Conservation (phyloP, 176 grass and related monocot species). For the Eleusine indica region DNA sequence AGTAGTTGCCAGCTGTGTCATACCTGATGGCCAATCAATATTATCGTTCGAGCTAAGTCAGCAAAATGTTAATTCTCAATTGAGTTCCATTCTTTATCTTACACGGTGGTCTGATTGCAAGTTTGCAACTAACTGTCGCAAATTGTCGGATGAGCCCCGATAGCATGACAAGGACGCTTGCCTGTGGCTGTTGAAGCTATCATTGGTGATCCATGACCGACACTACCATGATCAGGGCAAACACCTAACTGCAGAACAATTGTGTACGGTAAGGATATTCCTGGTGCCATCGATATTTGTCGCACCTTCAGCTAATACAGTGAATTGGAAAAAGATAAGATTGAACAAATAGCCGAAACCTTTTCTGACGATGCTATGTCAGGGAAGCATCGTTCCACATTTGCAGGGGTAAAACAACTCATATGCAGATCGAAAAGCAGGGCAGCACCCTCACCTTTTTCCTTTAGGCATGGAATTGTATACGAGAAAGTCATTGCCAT, state of each 20-base stretch:
- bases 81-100: constrained; percentile 3
- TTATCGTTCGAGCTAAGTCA: background rate
- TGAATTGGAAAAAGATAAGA: background rate
- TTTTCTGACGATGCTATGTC: background rate
- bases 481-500: constrained; percentile 25
- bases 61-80: constrained; percentile 6
- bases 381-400: constrained; percentile 18
- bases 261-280: background rate
- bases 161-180: constrained; percentile 41
- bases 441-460: constrained; percentile 21
- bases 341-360: background rate
- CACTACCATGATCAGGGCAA: constrained; percentile 31
- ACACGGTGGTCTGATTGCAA: constrained; percentile 17
- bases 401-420: constrained; percentile 7
- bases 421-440: constrained; percentile 28
- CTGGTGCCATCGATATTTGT: background rate
- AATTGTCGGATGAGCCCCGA: constrained; percentile 18
- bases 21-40: background rate
- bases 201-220: constrained; percentile 36
- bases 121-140: constrained; percentile 25
- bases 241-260: constrained; percentile 31
- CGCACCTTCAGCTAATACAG: background rate
- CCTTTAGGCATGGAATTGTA: constrained; percentile 29
- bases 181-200: constrained; percentile 20
- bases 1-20: background rate